Evolutionary conservation across 2,329 filamentous ascomycete species (phyloP).

Genomic region (Arthroderma sp.): DNA sequence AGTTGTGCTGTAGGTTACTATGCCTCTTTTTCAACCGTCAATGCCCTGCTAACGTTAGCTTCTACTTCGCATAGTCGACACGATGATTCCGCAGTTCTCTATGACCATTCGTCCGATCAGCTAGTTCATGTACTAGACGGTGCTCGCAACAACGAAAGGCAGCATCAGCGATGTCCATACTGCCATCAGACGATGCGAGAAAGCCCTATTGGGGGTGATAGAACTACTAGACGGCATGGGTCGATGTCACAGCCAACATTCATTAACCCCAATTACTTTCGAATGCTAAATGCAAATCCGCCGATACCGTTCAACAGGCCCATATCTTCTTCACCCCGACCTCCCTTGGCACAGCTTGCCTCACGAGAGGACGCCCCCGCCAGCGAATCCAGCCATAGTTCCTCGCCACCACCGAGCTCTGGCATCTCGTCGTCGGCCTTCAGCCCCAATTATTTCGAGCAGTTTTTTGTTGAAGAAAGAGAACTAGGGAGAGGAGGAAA

Average conservation of each 20-base stretch:
- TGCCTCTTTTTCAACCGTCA: too few relatives aligned
- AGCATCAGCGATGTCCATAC: constrained; percentile 59
- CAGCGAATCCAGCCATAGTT: not conserved
- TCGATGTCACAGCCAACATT: constrained; percentile 44
- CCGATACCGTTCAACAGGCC: constrained; percentile 17
- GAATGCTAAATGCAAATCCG: constrained; percentile 60
- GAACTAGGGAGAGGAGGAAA: constrained; percentile 84
- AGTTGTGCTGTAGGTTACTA: too few relatives aligned
- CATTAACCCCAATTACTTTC: constrained; percentile 87
- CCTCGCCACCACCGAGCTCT: constrained; percentile 18
- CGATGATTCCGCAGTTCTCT: constrained; percentile 82
- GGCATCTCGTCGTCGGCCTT: constrained; percentile 80
- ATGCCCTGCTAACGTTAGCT: constrained; percentile 8
- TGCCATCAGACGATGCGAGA: constrained; percentile 61
- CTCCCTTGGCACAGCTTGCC: constrained; percentile 34
- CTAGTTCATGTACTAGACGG: constrained; percentile 43
- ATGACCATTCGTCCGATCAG: constrained; percentile 70
- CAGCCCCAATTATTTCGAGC: constrained; percentile 81
- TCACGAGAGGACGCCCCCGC: constrained; percentile 21
- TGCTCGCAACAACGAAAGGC: too few relatives aligned
- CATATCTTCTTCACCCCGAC: constrained; percentile 36
- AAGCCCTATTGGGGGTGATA: constrained; percentile 23
- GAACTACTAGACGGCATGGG: too few relatives aligned
- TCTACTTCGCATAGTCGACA: constrained; percentile 52
- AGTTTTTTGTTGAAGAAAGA: constrained; percentile 80